Conservation (phyloP, 2,329 filamentous ascomycete species). For the Pleurostoma richardsiae region DNA sequence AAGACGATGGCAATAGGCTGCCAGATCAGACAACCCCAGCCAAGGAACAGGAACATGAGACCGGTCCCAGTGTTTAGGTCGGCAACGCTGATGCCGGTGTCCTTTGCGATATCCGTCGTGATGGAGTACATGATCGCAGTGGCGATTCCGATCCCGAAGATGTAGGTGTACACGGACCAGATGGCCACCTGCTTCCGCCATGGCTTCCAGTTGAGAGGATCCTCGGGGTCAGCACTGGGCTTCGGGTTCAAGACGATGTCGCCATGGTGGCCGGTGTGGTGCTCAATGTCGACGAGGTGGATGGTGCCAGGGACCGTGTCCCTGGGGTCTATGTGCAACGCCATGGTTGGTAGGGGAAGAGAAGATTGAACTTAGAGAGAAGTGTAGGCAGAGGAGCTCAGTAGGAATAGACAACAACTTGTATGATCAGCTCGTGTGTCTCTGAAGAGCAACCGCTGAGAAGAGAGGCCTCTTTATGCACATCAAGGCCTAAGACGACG, state of each 20-base stretch:
- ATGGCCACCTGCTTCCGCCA: slow-evolving; percentile 24
- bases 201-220: slow-evolving; percentile 27
- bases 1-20: slow-evolving; percentile 47
- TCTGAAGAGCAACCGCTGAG: no score
- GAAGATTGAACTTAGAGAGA: no score
- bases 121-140: slow-evolving; percentile 41
- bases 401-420: no score
- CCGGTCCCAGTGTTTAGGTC: slow-evolving; percentile 45
- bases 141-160: slow-evolving; percentile 39
- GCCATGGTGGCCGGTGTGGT: neutral
- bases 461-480: no score
- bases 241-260: slow-evolving; percentile 5
- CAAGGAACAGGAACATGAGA: slow-evolving; percentile 45
- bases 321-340: neutral
- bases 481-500: no score
- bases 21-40: slow-evolving; percentile 46
- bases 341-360: no score
- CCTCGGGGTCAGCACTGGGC: slow-evolving; percentile 23
- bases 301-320: neutral
- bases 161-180: slow-evolving; percentile 27
- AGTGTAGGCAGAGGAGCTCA: no score
- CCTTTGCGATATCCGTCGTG: slow-evolving; percentile 36
- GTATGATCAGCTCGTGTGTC: no score
- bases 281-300: neutral
- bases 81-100: slow-evolving; percentile 34